Base-by-base conservation (phyloP, 2,329 filamentous ascomycete genomes). In the Pseudonectria buxi region DNA sequence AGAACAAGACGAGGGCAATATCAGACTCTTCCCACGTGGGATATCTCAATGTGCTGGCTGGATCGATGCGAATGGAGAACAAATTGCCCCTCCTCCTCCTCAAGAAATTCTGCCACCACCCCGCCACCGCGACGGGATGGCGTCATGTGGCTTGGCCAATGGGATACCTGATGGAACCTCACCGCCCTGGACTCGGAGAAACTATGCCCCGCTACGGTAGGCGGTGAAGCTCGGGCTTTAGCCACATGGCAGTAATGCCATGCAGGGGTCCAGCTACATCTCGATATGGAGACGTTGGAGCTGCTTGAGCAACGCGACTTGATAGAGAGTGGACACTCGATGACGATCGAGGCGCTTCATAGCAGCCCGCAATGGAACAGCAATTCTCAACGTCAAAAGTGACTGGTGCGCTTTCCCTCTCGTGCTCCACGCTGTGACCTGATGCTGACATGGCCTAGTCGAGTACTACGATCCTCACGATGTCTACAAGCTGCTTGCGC, bases 401-500 rank as follows among this genome's bases (percentile, higher is more conserved):
- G 54, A 86, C 81, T 58, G 81, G 82, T 85, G 67, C 35, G 61
- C 45, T 27, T 32, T 46, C 41, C 39, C 26, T 15, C 18, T 32
- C 12, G 10, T 18, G 15, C 11, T 9, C 34, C 28, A 11, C 25
- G 25, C 22, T 33, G 18, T 16, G 32, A 29, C 28, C 24, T 14
- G 14, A 22, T 35, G 34, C 33, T 35, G 28, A 31, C 41, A 30
- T 37, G 18, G 26, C 53, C 42, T 33, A 94, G 88, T 95, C 68
- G 89, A 96, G 71, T 98, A 95, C 67, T 87, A 85, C 67, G 92
- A 98, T 65, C 90, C 92, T 35, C 84, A 86, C 57, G 82, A 85
- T 53, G 76, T 96, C 45, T 96, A 90, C 64, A 80, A 86, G 40
- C 74, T 90, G 34, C 69, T 96, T 28, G 81, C 83, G 10, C 78